Evolutionary conservation across 257 asterid species (phyloP).

Genomic region (Gardenia jasminoides): DNA sequence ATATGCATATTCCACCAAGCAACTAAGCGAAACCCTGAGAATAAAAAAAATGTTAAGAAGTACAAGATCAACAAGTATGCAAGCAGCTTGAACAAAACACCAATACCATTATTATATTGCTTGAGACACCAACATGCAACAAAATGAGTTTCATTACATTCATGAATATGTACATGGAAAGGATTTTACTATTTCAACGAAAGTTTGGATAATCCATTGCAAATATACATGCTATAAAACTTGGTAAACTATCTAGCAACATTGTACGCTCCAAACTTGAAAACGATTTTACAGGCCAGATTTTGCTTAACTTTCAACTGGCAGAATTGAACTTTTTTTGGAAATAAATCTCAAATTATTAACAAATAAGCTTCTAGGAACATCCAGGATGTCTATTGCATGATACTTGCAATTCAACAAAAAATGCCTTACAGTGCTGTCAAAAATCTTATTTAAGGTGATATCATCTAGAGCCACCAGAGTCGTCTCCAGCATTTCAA

Average conservation of each 20-base stretch:
- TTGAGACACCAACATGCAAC: neutral
- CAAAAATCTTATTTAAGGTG: constrained; percentile 77
- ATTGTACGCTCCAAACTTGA: neutral
- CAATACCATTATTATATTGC: too few relatives aligned
- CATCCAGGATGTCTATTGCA: constrained; percentile 69
- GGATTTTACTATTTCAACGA: neutral
- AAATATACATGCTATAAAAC: neutral
- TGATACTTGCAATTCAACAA: constrained; percentile 74
- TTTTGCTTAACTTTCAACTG: too few relatives aligned
- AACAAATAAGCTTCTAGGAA: neutral
- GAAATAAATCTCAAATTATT: neutral
- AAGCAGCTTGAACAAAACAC: too few relatives aligned
- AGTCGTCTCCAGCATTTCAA: constrained; percentile 95
- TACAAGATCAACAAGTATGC: too few relatives aligned
- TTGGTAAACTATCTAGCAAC: neutral
- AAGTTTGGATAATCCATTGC: neutral
- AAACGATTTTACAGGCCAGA: neutral
- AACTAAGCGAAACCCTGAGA: constrained; percentile 69
- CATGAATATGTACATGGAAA: neutral
- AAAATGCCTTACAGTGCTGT: constrained; percentile 68
- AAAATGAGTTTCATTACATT: neutral
- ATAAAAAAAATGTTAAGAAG: too few relatives aligned
- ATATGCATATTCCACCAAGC: constrained; percentile 88
- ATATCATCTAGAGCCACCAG: constrained; percentile 86
- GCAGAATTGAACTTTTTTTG: neutral